Percentiles rank a stretch among this genome's conserved stretches.
phyloP scores from a whole-genome alignment of 1,139 yeast species.

The Dujonia santamariae region DNA sequence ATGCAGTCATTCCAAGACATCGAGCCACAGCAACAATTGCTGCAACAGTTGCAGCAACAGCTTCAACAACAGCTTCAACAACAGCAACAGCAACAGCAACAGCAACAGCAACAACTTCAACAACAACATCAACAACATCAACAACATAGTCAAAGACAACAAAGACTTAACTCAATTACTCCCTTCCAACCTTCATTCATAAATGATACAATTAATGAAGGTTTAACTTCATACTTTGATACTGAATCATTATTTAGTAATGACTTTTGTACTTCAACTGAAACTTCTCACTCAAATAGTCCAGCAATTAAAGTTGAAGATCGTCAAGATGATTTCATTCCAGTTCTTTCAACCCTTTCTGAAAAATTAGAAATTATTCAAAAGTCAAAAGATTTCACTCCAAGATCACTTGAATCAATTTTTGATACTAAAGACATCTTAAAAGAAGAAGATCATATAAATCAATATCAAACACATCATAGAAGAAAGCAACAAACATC shows the following conservation, averaged over 20 bases:
- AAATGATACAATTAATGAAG: slow-evolving; percentile 1
- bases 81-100: too few species aligned
- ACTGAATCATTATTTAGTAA: slow-evolving; percentile 10
- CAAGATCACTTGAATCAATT: slow-evolving; percentile 21
- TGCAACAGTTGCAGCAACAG: too few species aligned
- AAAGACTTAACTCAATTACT: slow-evolving; percentile 1
- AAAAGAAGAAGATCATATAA: slow-evolving; percentile 11
- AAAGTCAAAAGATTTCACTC: slow-evolving; percentile 13
- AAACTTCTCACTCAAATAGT: slow-evolving; percentile 10
- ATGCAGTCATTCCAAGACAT: background rate
- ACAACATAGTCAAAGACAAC: background rate
- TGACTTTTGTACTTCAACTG: slow-evolving; percentile 8
- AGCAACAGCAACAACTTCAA: too few species aligned
- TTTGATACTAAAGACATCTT: slow-evolving; percentile 25
- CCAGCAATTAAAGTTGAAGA: slow-evolving; percentile 13
- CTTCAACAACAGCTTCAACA: too few species aligned
- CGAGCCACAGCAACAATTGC: too few species aligned
- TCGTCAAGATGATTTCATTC: slow-evolving; percentile 6
- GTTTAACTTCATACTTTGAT: slow-evolving; percentile 9
- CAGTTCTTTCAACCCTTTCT: slow-evolving; percentile 13
- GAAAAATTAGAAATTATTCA: slow-evolving; percentile 15
- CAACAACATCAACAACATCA: background rate
- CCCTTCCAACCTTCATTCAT: background rate
- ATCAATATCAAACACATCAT: background rate
- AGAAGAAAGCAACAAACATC: slow-evolving; percentile 3